Conservation (phyloP, 345 rosid species). For the Brassica cretica region DNA sequence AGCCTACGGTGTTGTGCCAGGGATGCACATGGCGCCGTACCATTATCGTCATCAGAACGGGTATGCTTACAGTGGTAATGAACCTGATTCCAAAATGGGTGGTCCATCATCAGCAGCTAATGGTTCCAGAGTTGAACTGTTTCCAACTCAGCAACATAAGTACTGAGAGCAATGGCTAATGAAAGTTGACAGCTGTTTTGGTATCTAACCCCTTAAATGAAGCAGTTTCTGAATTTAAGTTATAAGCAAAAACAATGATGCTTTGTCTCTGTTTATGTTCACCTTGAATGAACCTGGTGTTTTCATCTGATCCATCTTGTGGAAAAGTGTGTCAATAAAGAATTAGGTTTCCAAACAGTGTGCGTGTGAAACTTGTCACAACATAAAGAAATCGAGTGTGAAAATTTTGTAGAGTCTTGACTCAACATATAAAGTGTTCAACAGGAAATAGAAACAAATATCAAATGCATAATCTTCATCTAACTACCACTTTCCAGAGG, state of each 20-base stretch:
- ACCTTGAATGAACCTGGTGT: too few species aligned
- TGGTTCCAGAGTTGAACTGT: constrained; percentile 32
- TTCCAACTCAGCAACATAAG: constrained; percentile 33
- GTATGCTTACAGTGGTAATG: constrained; percentile 32
- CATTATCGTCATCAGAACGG: constrained; percentile 49
- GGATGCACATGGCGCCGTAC: constrained; percentile 47
- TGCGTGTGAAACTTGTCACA: too few species aligned
- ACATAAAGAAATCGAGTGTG: too few species aligned
- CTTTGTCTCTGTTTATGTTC: background rate
- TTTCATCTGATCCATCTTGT: background rate
- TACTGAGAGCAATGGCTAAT: constrained; percentile 32
- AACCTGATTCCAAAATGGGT: constrained; percentile 23
- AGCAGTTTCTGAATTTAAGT: background rate
- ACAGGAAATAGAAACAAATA: constrained; percentile 14
- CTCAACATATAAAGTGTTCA: too few species aligned
- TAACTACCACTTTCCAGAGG: too few species aligned
- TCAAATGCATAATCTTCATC: constrained; percentile 13
- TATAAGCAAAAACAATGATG: background rate
- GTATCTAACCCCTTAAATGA: background rate
- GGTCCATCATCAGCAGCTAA: constrained; percentile 35
- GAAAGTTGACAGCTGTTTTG: background rate
- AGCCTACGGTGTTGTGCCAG: constrained; percentile 46
- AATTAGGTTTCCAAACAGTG: too few species aligned
- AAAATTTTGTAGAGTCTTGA: too few species aligned
- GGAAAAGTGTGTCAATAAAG: background rate